Evolutionary conservation across 2,329 filamentous ascomycete genomes (phyloP), one percentile per base, ranked within the genome.

Genomic region (Aschersonia sp.): DNA sequence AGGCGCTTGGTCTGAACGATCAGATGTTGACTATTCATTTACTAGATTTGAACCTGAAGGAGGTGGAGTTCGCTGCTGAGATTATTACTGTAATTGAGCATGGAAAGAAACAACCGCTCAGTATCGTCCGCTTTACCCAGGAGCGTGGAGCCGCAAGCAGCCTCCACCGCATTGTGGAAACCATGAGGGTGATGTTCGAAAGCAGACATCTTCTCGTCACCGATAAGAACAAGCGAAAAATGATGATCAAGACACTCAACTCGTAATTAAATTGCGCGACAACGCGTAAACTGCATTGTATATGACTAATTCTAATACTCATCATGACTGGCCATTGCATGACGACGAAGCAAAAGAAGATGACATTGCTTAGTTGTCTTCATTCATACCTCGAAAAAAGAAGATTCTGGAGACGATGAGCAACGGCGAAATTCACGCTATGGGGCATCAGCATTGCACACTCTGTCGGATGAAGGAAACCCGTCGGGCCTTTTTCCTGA

Each of bases 81-180:
- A 76, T 96, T 51, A 94, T 94, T 68, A 87, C 84, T 2, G 83
- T 94, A 39, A 83, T 94, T 52, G 86, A 95, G 66, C 85, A 92
- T 58, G 86, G 86, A 44, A 82, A 78, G 57, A 81, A 79, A 53
- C 81, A 79, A 43, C 82, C 82, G 44, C 74, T 96, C 47, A 85
- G 83, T 61, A 80, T 96, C 53, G 79, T 86, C 32, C 83, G 87
- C 37, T 87, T 96, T 62, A 90, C 85, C 1, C 89, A 96, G 59
- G 87, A 92, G 59, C 82, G 82, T 49, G 92, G 90, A n/a, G 89
- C 90, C 2, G 88, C 87, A 39, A 92, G 84, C 57, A 92, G 85
- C 55, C 94, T 97, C 67, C 77, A 87, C 60, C 81, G 79, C 58
- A 85, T 95, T 8, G 77, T 94, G 30, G 83, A 88, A 50, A 83